phyloP scores from a whole-genome alignment of 176 grass and related monocot genomes.

The Leersia perrieri region DNA sequence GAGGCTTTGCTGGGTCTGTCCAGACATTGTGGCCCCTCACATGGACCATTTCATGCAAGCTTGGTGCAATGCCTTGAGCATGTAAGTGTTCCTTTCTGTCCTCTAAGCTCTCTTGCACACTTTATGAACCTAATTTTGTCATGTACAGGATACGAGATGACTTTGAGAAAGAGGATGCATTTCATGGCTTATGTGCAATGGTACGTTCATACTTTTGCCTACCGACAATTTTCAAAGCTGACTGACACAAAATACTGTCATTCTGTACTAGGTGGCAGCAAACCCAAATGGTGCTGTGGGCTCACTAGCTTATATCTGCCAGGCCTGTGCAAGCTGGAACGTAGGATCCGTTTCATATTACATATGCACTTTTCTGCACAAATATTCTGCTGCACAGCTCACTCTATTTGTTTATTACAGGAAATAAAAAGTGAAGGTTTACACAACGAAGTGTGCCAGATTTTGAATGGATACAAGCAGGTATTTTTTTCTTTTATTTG shows the following conservation, averaged over 20 bases:
- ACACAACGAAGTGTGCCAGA: conserved; percentile 78
- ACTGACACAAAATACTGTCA: neutral
- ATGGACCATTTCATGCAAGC: conserved; percentile 92
- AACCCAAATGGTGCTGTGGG: conserved; percentile 65
- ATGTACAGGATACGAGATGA: conserved; percentile 93
- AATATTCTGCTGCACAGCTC: neutral
- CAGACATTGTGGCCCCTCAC: conserved; percentile 87
- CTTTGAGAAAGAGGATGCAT: conserved; percentile 98
- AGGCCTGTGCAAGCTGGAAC: conserved; percentile 89
- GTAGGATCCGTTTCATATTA: conserved; percentile 40
- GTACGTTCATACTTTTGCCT: conserved; percentile 17
- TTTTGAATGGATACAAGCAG: conserved; percentile 96
- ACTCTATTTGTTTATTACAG: conserved; percentile 38
- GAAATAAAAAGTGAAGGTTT: conserved; percentile 91
- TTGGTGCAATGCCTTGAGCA: conserved; percentile 87
- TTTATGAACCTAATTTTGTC: conserved; percentile 10
- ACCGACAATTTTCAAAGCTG: neutral
- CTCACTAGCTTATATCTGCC: conserved; percentile 71
- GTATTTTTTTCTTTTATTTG: conserved; percentile 29
- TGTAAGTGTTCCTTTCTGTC: conserved; percentile 45
- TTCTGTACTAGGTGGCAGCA: conserved; percentile 61
- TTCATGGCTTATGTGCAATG: conserved; percentile 92
- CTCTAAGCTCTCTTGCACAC: neutral
- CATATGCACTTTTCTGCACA: neutral
- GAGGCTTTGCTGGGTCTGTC: conserved; percentile 94